Conservation (phyloP, 2,329 filamentous ascomycete genomes). For the Graphilbum ipis-grandicollis region DNA sequence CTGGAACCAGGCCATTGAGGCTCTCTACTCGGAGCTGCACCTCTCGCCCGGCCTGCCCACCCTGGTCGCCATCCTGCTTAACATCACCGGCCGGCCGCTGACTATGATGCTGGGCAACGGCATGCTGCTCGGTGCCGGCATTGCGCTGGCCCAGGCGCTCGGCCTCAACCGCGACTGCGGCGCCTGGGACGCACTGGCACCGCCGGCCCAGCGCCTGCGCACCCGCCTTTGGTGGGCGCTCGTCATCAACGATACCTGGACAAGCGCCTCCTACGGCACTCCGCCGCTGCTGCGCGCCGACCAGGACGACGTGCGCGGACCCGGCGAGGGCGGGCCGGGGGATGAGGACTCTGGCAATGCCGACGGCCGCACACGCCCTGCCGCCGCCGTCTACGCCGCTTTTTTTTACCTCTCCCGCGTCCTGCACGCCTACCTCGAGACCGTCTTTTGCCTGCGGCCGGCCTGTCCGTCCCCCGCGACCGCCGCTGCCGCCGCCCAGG, state of each 20-base stretch:
- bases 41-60: conserved; percentile 37
- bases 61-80: conserved; percentile 37
- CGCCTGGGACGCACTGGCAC: conserved; percentile 31
- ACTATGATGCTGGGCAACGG: conserved; percentile 42
- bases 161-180: conserved; percentile 35
- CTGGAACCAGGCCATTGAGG: conserved; percentile 44
- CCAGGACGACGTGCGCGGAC: conserved; percentile 28
- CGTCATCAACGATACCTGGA: conserved; percentile 37
- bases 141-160: conserved; percentile 34
- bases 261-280: conserved; percentile 33
- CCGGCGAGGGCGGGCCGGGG: not conserved
- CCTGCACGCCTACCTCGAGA: conserved; percentile 11
- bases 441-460: not conserved
- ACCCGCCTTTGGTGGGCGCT: conserved; percentile 40
- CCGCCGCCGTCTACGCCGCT: conserved; percentile 21
- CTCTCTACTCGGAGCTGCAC: conserved; percentile 40
- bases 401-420: conserved; percentile 26
- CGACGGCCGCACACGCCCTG: too few species aligned
- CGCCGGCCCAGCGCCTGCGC: conserved; percentile 32
- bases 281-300: conserved; percentile 26
- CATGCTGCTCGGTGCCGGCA: conserved; percentile 28
- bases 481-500: not conserved
- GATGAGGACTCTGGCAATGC: too few species aligned
- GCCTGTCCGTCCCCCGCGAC: not conserved
- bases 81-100: conserved; percentile 41